Base-by-base conservation (phyloP, 2,329 filamentous ascomycete genomes). In the Niveomyces coronatus region DNA sequence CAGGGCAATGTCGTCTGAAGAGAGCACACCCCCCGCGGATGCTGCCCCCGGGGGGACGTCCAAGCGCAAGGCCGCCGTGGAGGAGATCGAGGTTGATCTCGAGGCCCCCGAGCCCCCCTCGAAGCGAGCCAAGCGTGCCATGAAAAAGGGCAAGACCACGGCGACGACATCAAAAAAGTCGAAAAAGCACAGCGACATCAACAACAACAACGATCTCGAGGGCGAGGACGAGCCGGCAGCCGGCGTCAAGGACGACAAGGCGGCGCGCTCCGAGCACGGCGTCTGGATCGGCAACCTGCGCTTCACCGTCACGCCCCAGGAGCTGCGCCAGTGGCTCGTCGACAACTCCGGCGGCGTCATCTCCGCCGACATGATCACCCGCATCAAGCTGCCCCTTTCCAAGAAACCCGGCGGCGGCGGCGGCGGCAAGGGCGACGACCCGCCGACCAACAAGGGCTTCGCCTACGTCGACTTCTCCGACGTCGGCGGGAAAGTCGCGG, bases 281-380 rank as follows among this genome's bases (percentile, higher is more conserved):
- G 76, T 98, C 47, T 98, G 91, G 91, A 85, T 98, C 50, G 91
- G 93, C 51, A 98, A 98, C 61, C 64, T 98, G 45, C 76, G 83
- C n/a, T 98, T 89, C 68, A 76, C 74, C 32, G 68, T 82, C 28
- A 91, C 82, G 31, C 78, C 82, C 42, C 66, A 75, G 10, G 79
- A 86, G 45, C 65, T 98, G 34, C 79, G 81, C 52, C 74, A 72
- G 44, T 96, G 94, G 71, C 65, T 98, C n/a, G 72, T 81, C 23
- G 73, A 79, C 26, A 76, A 79, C 54, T 79, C 78, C 6, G 78
- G 79, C 34, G 79, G 76, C 43, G 64, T 69, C 40, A 76, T 86
- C 45, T 64, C 72, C 20, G 71, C 77, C 39, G 73, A 77, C 34
- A 74, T 79, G 44, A 91, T 98, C 48, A 94, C 87, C 2, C 75